A percentile compares a stretch with the other conserved stretches of the same genome.
These are phyloP conservation scores for Colletotrichum liaoningense DNA, from an alignment of 2,329 filamentous ascomycete species.

Conservation along the genomic window DNA sequence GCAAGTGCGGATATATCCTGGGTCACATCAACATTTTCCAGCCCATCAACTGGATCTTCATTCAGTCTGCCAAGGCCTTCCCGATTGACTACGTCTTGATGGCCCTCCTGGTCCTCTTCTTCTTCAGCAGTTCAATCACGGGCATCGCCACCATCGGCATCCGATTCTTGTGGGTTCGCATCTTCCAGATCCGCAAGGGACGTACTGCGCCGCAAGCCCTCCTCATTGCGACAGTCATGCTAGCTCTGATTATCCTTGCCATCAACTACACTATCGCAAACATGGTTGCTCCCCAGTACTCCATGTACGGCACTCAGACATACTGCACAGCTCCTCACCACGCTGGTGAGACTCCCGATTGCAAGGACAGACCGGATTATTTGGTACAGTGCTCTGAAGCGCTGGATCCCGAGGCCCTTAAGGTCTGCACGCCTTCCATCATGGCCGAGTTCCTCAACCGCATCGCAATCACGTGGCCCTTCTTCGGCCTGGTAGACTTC, in stretches of 20 bases:
- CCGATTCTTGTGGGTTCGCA: conserved; percentile 92
- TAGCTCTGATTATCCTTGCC: conserved; percentile 89
- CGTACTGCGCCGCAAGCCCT: conserved; percentile 93
- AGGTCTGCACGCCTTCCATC: conserved; percentile 90
- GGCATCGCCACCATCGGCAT: conserved; percentile 91
- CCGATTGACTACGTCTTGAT: conserved; percentile 94
- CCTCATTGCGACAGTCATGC: conserved; percentile 88
- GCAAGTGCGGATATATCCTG: conserved; percentile 91
- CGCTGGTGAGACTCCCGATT: conserved; percentile 78
- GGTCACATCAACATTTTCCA: conserved; percentile 92
- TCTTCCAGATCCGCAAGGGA: conserved; percentile 91
- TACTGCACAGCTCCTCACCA: conserved; percentile 82
- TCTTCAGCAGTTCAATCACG: conserved; percentile 89
- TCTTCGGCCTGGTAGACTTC: conserved; percentile 93
- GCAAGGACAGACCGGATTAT: conserved; percentile 75
- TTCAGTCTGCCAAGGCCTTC: conserved; percentile 84
- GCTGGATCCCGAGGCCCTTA: conserved; percentile 75
- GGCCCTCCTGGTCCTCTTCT: conserved; percentile 83
- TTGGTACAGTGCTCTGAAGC: conserved; percentile 87
- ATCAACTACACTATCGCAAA: conserved; percentile 94
- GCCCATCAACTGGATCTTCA: conserved; percentile 90
- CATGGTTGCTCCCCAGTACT: conserved; percentile 95
- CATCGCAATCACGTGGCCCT: conserved; percentile 92
- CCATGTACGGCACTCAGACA: conserved; percentile 92
- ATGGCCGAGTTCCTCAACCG: conserved; percentile 94